These are phyloP conservation scores for Kitagawia praeruptora DNA, from an alignment of 129 eudicot species.

Conservation along the genomic window DNA sequence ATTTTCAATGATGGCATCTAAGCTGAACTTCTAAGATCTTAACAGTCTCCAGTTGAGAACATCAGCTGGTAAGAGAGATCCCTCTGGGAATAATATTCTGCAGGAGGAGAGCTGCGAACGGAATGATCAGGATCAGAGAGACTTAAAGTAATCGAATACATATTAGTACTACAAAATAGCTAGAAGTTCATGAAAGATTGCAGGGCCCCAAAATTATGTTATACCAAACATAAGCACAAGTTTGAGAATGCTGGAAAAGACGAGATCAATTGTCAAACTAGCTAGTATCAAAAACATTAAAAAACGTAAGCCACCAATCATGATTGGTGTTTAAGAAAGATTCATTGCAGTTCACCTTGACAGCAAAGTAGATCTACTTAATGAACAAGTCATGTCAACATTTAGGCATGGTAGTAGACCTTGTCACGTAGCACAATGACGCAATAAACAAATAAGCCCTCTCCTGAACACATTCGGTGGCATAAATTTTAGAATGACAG, in stretches of 20 bases:
- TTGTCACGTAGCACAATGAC: too few relatives aligned
- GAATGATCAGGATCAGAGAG: neutral
- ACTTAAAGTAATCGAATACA: neutral
- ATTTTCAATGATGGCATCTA: constrained; percentile 95
- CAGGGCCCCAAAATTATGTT: neutral
- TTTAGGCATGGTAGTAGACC: too few relatives aligned
- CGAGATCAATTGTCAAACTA: neutral
- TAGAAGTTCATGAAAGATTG: neutral
- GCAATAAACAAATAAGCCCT: too few relatives aligned
- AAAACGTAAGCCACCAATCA: neutral
- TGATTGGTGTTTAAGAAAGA: too few relatives aligned
- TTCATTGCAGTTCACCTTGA: too few relatives aligned
- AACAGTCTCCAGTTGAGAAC: constrained; percentile 28
- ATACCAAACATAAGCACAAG: neutral
- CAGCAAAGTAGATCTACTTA: too few relatives aligned
- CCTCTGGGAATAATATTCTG: neutral
- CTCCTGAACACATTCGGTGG: too few relatives aligned
- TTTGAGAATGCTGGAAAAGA: neutral
- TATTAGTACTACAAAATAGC: neutral
- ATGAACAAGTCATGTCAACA: too few relatives aligned
- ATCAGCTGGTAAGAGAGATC: constrained; percentile 30
- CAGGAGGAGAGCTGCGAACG: neutral
- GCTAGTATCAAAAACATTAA: neutral
- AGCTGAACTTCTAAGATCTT: constrained; percentile 21
- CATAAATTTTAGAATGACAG: too few relatives aligned